Base-by-base conservation (phyloP, 768 basidiomycete genomes). In the Lactifluus pinguis region DNA sequence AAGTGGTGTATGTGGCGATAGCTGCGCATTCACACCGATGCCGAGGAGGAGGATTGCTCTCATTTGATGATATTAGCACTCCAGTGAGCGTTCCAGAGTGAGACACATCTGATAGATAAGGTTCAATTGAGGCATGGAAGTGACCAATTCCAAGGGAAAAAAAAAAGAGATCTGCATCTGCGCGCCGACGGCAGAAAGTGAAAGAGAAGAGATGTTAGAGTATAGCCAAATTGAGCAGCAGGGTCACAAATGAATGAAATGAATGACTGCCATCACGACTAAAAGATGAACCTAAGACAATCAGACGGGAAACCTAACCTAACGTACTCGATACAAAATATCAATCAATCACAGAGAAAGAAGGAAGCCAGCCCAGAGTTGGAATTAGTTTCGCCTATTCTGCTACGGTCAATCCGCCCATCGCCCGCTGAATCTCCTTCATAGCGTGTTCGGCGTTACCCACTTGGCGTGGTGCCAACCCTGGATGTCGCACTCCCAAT, bases 401-500 rank as follows among this genome's bases (percentile, higher is more conserved):
- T 55, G 85, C 85, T 60, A 87, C 84, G 54, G 82, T 77, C 68
- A 91, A 78, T 52, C 84, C 81, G 67, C 83, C 85, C 84, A 90
- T 86, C 25, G 83, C 84, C 75, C 84, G 81, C 73, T 89, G 85
- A 42, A 89, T 79, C 61, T 86, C 85, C 60, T 80, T 77, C 73
- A 88, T 81, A 45, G 76, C 77, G 62, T 77, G 82, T 68, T 81
- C 85, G 52, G 79, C 74, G 38, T 78, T 76, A 19, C 68, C 72
- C 64, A 60, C 68, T 62, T 58, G 72, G 62, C 89, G 80, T 41
- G 85, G 83, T 21, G 80, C 81, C 60, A 91, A 75, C 42, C 80
- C 79, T 34, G 91, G 91, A 73, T 91, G 89, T 73, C 90, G 80
- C 62, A 92, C 80, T 49, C 91, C 92, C 59, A 93, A 76, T 36